phyloP scores from a whole-genome alignment of 129 eudicot species.

The Calendula officinalis region DNA sequence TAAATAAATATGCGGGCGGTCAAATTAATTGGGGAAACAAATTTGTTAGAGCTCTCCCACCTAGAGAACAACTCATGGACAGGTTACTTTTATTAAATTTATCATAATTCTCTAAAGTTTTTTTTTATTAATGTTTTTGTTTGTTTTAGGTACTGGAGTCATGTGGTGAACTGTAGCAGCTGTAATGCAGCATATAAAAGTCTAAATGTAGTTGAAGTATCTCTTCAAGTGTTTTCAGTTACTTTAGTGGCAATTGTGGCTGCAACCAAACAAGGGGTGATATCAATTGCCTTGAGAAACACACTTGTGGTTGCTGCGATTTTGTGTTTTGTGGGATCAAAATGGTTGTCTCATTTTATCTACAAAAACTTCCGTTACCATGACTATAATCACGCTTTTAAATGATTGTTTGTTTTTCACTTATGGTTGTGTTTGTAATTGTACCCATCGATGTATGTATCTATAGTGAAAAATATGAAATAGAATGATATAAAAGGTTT shows the following conservation, averaged over 20 bases:
- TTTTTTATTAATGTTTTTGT: not conserved
- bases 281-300: not conserved
- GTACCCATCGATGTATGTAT: too few species aligned
- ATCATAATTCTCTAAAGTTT: not conserved
- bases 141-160: conserved; percentile 68
- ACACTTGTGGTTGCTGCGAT: conserved; percentile 40
- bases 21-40: conserved; percentile 59
- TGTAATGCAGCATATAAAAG: conserved; percentile 58
- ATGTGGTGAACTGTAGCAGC: conserved; percentile 59
- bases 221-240: conserved; percentile 48
- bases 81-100: too few species aligned
- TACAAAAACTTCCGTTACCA: not conserved
- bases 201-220: conserved; percentile 43
- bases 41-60: conserved; percentile 50
- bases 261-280: not conserved
- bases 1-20: conserved; percentile 57
- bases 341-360: conserved; percentile 29
- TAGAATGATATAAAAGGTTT: too few species aligned
- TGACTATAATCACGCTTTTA: not conserved
- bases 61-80: conserved; percentile 65
- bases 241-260: conserved; percentile 52
- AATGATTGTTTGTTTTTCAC: too few species aligned
- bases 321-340: conserved; percentile 57
- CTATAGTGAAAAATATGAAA: too few species aligned
- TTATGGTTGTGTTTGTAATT: too few species aligned